phyloP scores from a whole-genome alignment of 23 red algal species.

The Gracilaria caudata region DNA sequence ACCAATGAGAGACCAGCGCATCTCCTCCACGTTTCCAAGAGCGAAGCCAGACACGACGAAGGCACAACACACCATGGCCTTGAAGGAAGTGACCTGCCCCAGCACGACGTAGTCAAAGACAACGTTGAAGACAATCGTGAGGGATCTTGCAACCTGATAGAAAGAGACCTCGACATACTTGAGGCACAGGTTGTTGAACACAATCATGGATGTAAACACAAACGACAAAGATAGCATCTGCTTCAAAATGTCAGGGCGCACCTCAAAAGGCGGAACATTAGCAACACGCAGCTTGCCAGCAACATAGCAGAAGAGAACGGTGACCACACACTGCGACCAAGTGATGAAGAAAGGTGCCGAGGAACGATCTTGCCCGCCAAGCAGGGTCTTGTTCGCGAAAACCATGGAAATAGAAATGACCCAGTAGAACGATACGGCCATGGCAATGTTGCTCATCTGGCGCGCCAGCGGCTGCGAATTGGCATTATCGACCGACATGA shows the following conservation, averaged over 20 bases:
- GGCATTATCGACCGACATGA: conserved; percentile 44
- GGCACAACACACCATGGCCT: conserved; percentile 78
- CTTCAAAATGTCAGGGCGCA: conserved; percentile 59
- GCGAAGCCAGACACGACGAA: conserved; percentile 86
- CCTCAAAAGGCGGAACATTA: conserved; percentile 82
- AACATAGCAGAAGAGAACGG: conserved; percentile 72
- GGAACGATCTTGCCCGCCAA: conserved; percentile 58
- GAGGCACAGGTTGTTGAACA: conserved; percentile 95
- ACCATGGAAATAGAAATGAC: conserved; percentile 96
- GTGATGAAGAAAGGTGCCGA: conserved; percentile 94
- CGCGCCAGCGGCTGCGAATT: conserved; percentile 37
- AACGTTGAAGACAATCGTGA: conserved; percentile 97
- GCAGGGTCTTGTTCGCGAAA: conserved; percentile 92
- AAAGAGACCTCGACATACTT: conserved; percentile 97
- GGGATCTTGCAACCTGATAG: conserved; percentile 95
- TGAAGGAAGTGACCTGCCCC: conserved; percentile 84
- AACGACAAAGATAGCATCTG: conserved; percentile 87
- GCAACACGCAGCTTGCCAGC: conserved; percentile 58
- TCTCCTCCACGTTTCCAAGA: conserved; percentile 86
- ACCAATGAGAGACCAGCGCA: conserved; percentile 92
- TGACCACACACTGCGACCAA: conserved; percentile 94
- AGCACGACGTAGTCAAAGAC: conserved; percentile 89
- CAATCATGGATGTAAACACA: conserved; percentile 93
- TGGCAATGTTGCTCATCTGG: conserved; percentile 71
- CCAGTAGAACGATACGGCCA: conserved; percentile 94